Percentiles rank a stretch among this genome's conserved stretches.
Evolutionary conservation across 495 filamentous ascomycete genomes (phyloP).

Genomic region (Podospora australis): DNA sequence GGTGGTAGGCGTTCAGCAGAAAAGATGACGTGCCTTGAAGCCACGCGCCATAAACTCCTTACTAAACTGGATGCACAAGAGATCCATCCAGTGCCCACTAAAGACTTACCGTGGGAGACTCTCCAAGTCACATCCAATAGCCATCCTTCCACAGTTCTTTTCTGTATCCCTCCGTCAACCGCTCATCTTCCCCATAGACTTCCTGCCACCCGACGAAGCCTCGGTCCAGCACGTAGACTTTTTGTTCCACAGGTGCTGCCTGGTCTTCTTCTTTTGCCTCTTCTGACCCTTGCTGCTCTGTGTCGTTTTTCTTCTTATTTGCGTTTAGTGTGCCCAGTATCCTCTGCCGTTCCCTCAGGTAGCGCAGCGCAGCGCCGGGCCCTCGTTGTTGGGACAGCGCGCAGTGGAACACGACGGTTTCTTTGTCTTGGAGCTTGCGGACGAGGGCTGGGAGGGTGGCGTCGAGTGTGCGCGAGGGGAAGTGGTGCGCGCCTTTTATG

Average conservation of each 20-base stretch:
- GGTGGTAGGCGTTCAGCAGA: too few relatives aligned
- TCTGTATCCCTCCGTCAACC: constrained; percentile 77
- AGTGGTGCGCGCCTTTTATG: constrained; percentile 68
- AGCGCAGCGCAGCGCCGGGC: constrained; percentile 61
- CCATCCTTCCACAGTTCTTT: constrained; percentile 79
- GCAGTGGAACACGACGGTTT: constrained; percentile 91
- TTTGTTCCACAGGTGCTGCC: constrained; percentile 43
- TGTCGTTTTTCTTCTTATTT: constrained; percentile 5
- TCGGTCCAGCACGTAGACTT: constrained; percentile 73
- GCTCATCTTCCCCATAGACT: constrained; percentile 69
- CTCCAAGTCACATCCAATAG: constrained; percentile 40
- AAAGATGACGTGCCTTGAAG: too few relatives aligned
- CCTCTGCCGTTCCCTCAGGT: constrained; percentile 57
- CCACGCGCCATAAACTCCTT: too few relatives aligned
- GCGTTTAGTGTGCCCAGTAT: constrained; percentile 17
- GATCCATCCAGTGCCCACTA: too few relatives aligned
- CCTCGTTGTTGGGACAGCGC: constrained; percentile 86
- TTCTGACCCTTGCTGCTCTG: constrained; percentile 2
- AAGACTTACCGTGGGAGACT: too few relatives aligned
- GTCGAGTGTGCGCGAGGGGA: constrained; percentile 67
- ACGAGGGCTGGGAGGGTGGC: constrained; percentile 73
- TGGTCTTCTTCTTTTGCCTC: constrained; percentile 11
- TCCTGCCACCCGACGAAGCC: constrained; percentile 94
- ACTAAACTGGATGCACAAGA: too few relatives aligned
- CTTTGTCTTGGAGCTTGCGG: constrained; percentile 66